Evolutionary conservation across 306 rosid species (phyloP).

Genomic region (Luffa acutangula): DNA sequence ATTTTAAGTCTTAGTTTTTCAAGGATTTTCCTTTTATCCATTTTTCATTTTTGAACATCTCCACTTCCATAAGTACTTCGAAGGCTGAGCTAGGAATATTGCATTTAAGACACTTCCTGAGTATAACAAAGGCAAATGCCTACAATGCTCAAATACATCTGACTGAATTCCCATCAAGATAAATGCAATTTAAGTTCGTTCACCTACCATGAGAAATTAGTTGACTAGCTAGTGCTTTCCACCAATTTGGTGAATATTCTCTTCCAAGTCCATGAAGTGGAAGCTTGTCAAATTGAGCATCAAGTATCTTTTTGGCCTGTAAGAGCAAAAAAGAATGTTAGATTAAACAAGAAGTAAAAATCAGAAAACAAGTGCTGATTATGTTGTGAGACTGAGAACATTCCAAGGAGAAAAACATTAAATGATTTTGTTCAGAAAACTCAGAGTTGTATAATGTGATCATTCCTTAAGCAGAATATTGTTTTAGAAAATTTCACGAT

Average conservation of each 20-base stretch:
- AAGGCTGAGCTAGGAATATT: not conserved
- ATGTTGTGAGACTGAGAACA: not conserved
- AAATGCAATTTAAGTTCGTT: constrained; percentile 1
- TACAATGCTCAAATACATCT: not conserved
- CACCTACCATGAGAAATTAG: constrained; percentile 52
- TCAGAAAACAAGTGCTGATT: not conserved
- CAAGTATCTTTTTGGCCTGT: constrained; percentile 61
- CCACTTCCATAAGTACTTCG: not conserved
- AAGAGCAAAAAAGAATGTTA: constrained; percentile 24
- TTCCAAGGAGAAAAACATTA: not conserved
- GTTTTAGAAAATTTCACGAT: not conserved
- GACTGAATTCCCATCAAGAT: not conserved
- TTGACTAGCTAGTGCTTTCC: constrained; percentile 80
- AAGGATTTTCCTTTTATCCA: not conserved
- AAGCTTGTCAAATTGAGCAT: constrained; percentile 64
- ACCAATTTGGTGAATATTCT: constrained; percentile 66
- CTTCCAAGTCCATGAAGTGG: constrained; percentile 93
- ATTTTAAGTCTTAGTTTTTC: not conserved
- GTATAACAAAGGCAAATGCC: not conserved
- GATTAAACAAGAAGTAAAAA: constrained; percentile 9
- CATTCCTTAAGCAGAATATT: too few species aligned
- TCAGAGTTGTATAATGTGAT: not conserved
- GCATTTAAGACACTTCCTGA: not conserved
- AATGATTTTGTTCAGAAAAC: not conserved
- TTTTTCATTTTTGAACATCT: not conserved